phyloP scores from a whole-genome alignment of 768 basidiomycete species.

The Rhodotorula taiwanensis region DNA sequence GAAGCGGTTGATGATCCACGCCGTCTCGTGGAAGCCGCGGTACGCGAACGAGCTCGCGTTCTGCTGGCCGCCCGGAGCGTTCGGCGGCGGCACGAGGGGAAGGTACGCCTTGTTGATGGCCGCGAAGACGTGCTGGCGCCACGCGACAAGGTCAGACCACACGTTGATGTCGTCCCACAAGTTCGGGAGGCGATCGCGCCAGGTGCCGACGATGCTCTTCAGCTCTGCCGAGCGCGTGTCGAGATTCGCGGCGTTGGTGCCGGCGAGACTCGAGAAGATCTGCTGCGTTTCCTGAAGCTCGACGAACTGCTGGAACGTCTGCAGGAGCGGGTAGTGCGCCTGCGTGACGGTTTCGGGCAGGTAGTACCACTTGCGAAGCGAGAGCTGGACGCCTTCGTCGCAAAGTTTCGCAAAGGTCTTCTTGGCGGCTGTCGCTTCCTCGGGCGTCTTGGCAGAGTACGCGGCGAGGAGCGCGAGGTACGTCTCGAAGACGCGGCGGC shows the following conservation, averaged over 20 bases:
- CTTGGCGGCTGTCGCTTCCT: slow-evolving; percentile 36
- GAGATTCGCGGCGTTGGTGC: slow-evolving; percentile 77
- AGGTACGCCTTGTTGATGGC: slow-evolving; percentile 95
- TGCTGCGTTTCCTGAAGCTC: slow-evolving; percentile 87
- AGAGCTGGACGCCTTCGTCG: slow-evolving; percentile 94
- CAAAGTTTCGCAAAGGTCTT: slow-evolving; percentile 76
- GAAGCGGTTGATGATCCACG: slow-evolving; percentile 99
- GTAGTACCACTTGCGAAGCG: slow-evolving; percentile 90
- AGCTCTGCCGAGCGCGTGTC: slow-evolving; percentile 92
- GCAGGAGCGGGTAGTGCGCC: slow-evolving; percentile 89
- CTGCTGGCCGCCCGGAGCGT: slow-evolving; percentile 42
- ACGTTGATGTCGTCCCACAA: slow-evolving; percentile 94
- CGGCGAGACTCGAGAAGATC: slow-evolving; percentile 82
- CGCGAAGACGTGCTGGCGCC: slow-evolving; percentile 96
- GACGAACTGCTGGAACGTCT: slow-evolving; percentile 98
- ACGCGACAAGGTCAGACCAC: slow-evolving; percentile 98
- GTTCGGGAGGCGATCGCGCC: slow-evolving; percentile 94
- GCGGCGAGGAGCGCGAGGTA: slow-evolving; percentile 81
- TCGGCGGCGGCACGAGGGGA: slow-evolving; percentile 61
- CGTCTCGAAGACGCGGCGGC: slow-evolving; percentile 95
- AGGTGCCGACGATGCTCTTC: slow-evolving; percentile 91
- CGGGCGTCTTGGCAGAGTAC: slow-evolving; percentile 32
- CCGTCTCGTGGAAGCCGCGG: slow-evolving; percentile 96
- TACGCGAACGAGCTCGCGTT: slow-evolving; percentile 69
- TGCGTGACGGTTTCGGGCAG: slow-evolving; percentile 76